Evolutionary conservation across 768 basidiomycete species (phyloP), one percentile per base, ranked within the genome.

Genomic region (Leccinellum luteum): DNA sequence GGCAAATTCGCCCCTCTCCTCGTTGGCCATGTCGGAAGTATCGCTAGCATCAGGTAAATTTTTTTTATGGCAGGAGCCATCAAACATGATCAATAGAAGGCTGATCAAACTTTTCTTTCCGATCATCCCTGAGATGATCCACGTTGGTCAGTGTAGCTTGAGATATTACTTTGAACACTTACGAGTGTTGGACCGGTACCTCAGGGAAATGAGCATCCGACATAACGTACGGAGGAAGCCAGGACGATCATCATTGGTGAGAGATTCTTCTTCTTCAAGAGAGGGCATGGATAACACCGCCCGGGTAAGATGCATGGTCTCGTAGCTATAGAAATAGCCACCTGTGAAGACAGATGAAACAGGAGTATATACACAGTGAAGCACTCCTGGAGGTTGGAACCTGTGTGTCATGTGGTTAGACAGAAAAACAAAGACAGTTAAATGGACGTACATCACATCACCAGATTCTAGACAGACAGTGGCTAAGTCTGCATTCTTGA

Each of bases 391-490:
- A 0, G 45, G 35, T 47, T 62, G 55, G 12, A 60, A 51, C 59
- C 54, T 57, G 41, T 34, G 15, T 35, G 27, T 27, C 27, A 27
- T 27, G 27, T 27, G 27, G 27, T 27, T 27, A 27, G 27, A 27
- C 27, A 27, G 27, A 27, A 27, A 27, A 32, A 4, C 17, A 23
- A 15, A 21, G 21, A 25, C 7, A 27, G 27, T 27, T 3, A 32
- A 7, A 44, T 23, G 8, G 6, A 57, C 41, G 32, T 45, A 57
- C 56, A 57, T 57, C 3, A 51, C 6, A 21, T 55, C 43, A 0
- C 61, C 55, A 27, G 19, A 12, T 23, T 60, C 55, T 1, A 62
- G 47, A 17, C 61, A 62, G 3, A 62, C 44, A 0, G 47, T 53
- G 2, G 23, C 49, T 9, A 52, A 15, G n/a, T 52, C 50, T 6